Evolutionary conservation across 2,329 filamentous ascomycete species (phyloP), one percentile per base, ranked within the genome.

Genomic region (Claviceps citrina): DNA sequence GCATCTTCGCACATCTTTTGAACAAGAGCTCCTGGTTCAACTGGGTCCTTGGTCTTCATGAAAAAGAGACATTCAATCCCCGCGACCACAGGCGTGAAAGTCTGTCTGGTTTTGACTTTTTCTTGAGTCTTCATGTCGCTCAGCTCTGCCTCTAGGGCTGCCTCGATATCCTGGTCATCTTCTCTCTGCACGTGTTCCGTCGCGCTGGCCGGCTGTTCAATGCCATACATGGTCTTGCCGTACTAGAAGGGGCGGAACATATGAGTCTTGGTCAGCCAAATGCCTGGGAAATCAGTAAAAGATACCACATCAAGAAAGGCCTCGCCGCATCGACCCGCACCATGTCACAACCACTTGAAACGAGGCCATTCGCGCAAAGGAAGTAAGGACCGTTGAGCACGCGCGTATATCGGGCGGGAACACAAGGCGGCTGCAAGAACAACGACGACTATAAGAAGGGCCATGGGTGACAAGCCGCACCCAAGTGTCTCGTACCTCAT

Each of bases 111-210:
- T 20, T 55, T 58, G 39, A 54, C 52, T 44, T 66, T 56, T 35
- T 52, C 53, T 24, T 59, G 50, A 30, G 62, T 52, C 40, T 71
- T 75, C 49, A 86, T 70, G 2, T 63, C 67, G 22, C 68, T 70
- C n/a, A 91, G 58, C 59, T 91, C 84, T 53, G 76, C 77, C 49
- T 74, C 57, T 48, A 91, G 84, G 22, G 77, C 71, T 5, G 73
- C 68, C 53, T 86, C 83, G 49, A 91, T 84, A 49, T 85, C 81
- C n/a, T 61, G 61, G 12, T 57, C 59, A 0, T 67, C 67, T 15
- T 63, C 63, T 5, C 65, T 65, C 6, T 64, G 63, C 4, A 25
- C 24, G 3, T 59, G 61, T 2, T 51, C 61, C 9, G 50, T 58
- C 9, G 57, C 54, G 52, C 13, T 51, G 54, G 31, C 56, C 54